Evolutionary conservation across 1,139 yeast genomes (phyloP).

Genomic region (Meyerozyma sp.): DNA sequence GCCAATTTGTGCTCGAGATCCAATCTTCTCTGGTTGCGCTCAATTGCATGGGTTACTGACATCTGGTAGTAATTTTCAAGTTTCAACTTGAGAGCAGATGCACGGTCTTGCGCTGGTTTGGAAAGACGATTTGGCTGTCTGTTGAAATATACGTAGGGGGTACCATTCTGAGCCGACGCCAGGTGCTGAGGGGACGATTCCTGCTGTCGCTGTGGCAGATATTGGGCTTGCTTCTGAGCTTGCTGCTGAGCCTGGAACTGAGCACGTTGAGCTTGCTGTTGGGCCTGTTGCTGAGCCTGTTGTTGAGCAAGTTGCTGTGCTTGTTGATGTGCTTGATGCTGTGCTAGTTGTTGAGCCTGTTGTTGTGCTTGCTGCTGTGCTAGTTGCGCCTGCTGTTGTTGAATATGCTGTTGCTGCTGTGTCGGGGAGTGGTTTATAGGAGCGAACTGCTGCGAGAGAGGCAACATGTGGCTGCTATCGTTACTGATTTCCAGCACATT

Average conservation of each 20-base stretch:
- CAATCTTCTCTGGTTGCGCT: conserved; percentile 71
- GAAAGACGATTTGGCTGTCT: conserved; percentile 78
- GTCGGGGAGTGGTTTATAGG: conserved; percentile 6
- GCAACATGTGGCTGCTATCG: conserved; percentile 4
- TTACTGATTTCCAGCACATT: conserved; percentile 33
- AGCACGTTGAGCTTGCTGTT: background rate
- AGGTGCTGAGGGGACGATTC: conserved; percentile 7
- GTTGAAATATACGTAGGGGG: conserved; percentile 66
- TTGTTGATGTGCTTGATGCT: conserved; percentile 9
- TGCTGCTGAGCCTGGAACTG: conserved; percentile 4
- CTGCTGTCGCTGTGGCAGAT: conserved; percentile 1
- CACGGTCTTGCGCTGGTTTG: conserved; percentile 64
- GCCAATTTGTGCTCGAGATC: conserved; percentile 63
- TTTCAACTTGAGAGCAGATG: conserved; percentile 66
- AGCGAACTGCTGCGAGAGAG: background rate
- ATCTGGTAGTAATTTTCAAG: conserved; percentile 72
- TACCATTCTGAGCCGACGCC: conserved; percentile 2
- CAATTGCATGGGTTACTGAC: conserved; percentile 75
- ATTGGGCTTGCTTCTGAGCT: conserved; percentile 7
- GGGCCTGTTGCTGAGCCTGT: conserved; percentile 4
- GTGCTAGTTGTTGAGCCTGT: conserved; percentile 12
- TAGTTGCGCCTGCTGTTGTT: conserved; percentile 12
- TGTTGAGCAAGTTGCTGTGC: conserved; percentile 10
- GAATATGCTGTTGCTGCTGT: conserved; percentile 8
- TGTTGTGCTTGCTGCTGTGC: conserved; percentile 13